Base-by-base conservation (phyloP, 1,139 yeast genomes). In the Blastobotrys raffinosifermentans region DNA sequence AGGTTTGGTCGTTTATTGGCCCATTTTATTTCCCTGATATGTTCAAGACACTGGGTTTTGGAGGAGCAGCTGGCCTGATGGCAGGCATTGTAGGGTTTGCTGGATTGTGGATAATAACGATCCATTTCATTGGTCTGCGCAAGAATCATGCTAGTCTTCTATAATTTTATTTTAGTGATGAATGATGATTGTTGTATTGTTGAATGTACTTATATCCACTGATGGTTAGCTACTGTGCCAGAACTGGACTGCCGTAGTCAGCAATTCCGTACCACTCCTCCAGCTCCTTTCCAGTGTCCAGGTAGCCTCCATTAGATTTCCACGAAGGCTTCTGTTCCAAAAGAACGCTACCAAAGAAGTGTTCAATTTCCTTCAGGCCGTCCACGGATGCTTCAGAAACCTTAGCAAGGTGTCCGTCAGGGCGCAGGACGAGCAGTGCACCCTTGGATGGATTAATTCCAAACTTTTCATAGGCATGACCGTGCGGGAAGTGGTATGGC, bases 381-480 rank as follows among this genome's bases (percentile, higher is more conserved):
- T 37, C 39, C 14, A 31, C 30, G 11, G 50, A 45, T 19, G 46
- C 48, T 19, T 49, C 51, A 13, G 54, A 44, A 14, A 59, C 60
- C 19, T 45, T 31, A 14, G 64, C 53, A 19, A 61, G 59, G 35
- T 63, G 60, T 2, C 65, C 64, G 47, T 63, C 67, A n/a, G 67
- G 67, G 30, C 67, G 48, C 13, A 59, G 43, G 19, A 63, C 57
- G 17, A 60, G 35, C 20, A 63, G 38, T 9, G 57, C 55, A 15
- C 66, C 63, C 6, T 40, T 43, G 17, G 49, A 35, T 11, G 52
- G 48, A 34, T 55, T 54, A 29, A 60, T 50, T 4, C 63, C 66
- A 35, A 50, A 60, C 39, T 48, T 44, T 15, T 44, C 46, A 40
- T 60, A 60, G 7, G 54, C 52, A 37, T 55, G 50, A 21, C 51